These are phyloP conservation scores for Nicotiana benthamiana DNA, from an alignment of 257 asterid genomes.

Conservation along the genomic window DNA sequence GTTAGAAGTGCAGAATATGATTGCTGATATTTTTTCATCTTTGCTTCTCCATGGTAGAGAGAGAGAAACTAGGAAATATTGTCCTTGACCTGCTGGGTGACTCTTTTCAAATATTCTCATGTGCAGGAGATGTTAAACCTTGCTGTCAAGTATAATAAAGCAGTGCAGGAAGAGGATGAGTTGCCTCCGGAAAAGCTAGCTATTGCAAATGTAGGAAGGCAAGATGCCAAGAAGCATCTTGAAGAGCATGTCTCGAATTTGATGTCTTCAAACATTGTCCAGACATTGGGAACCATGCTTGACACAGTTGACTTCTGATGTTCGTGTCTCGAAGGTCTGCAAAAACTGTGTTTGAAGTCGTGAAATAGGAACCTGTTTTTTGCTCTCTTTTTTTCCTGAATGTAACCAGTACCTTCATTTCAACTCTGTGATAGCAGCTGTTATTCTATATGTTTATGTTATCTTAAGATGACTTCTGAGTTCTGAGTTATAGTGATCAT, in stretches of 20 bases:
- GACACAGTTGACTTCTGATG: slow-evolving; percentile 84
- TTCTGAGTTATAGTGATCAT: not conserved
- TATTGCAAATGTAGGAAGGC: slow-evolving; percentile 91
- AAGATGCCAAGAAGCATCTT: slow-evolving; percentile 94
- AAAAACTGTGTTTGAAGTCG: not conserved
- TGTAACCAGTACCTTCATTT: not conserved
- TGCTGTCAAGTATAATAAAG: slow-evolving; percentile 77
- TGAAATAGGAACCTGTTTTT: not conserved
- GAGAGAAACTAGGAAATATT: not conserved
- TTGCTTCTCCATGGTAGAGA: not conserved
- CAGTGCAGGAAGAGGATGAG: slow-evolving; percentile 98
- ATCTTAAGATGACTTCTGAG: not conserved
- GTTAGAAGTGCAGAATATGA: not conserved
- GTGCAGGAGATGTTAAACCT: slow-evolving; percentile 89
- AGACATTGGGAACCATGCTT: slow-evolving; percentile 86
- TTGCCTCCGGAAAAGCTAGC: slow-evolving; percentile 87
- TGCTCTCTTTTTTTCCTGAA: not conserved
- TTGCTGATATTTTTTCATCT: not conserved
- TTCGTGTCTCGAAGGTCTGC: not conserved
- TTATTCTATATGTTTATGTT: not conserved
- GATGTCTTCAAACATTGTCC: slow-evolving; percentile 94
- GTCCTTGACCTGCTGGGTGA: not conserved
- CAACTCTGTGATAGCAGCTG: not conserved
- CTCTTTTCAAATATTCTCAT: slow-evolving; percentile 1
- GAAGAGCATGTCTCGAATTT: slow-evolving; percentile 89